Base-by-base conservation (phyloP, 2,329 filamentous ascomycete genomes). In the Apiospora rasikravindrae region DNA sequence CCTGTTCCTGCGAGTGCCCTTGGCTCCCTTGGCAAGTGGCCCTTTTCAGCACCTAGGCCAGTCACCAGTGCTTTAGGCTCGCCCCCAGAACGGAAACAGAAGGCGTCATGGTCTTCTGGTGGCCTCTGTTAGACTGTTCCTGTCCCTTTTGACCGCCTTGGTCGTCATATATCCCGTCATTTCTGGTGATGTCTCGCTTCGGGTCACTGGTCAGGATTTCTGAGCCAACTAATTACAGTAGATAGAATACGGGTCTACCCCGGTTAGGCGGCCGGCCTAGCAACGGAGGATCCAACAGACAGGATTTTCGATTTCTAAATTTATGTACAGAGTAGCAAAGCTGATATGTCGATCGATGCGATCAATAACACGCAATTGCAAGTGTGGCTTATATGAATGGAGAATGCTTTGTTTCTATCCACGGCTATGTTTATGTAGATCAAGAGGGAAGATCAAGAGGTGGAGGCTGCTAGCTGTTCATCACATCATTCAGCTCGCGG, bases 191-290 rank as follows among this genome's bases (percentile, higher is more conserved):
- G 53, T 61, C 53, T 61, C 29, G 51, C 26, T 57, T 33, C 33
- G 33, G 33, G 5, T 37, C 33, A 7, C 33, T 33, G 33, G 57
- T 40, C 57, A 24, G 33, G 33, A 19, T 64, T 64, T 40, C 57
- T 24, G 19, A n/a, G 33, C 33, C 57, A 64, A 40, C 57, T 64
- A n/a, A 49, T 22, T 49, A n/a, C n/a, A n/a, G n/a, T n/a, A n/a
- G n/a, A n/a, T n/a, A 64, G 19, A 61, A 24, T 64, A 64, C 57
- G 22, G 57, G 53, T 61, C 53, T 61, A 61, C 29, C 53, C 53
- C 53, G 53, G 53, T 33, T 61, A 33, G 16, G 37, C 16, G 29
- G 29, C 29, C 53, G 14, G 51, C 14, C 26, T 22, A 57, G 16
- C 51, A 53, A 29, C 49, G 24, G 49, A n/a, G 29, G 40, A 42